Evolutionary conservation across 179 eudicot species (phyloP), one percentile per base, ranked within the genome.

Genomic region (Heliamphora pulchella): DNA sequence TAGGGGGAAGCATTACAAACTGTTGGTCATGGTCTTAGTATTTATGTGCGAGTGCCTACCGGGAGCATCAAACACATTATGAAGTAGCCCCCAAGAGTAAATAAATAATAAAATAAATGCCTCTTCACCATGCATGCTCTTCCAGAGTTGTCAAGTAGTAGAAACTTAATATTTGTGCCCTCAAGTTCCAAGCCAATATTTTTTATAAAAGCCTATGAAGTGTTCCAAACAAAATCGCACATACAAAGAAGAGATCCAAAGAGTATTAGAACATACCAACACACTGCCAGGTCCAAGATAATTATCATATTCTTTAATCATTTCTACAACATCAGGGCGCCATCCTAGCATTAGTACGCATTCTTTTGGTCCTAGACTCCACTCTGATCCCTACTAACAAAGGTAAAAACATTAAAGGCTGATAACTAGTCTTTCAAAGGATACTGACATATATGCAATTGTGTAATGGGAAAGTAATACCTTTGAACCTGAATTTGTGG

Each of bases 271-370:
- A 80, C 89, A 79, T 92, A 96, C 99, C 97, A 96, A 66, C 67
- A 88, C 87, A 86, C 99, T 96, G 86, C 97, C 98, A 74, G 99
- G 99, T 82, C 99, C 98, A 74, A 96, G 93, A 87, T 96, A 96
- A 80, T 86, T 88, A 84, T 96, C 97, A 81, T 94, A 94, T 82
- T 96, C 99, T 85, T 83, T 84, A 76, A 96, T 89, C 97, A 96
- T 91, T 84, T 94, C 96, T 18, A 87, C 87, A 58, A 91, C 91
- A 86, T 90, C 88, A 64, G 93, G 87, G 55, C 97, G 94, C 99
- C 99, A 96, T 70, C 99, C 99, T 72, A 94, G 91, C 87, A 96
- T 76, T 80, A 96, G 81, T 82, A 94, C 81, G 81, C 85, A 83
- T 87, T 96, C 99, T 86, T 87, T 94, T 70, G 96, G 98, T 83